Evolutionary conservation across 2,329 filamentous ascomycete species (phyloP), one percentile per base, ranked within the genome.

Genomic region (Apiospora phragmitis): DNA sequence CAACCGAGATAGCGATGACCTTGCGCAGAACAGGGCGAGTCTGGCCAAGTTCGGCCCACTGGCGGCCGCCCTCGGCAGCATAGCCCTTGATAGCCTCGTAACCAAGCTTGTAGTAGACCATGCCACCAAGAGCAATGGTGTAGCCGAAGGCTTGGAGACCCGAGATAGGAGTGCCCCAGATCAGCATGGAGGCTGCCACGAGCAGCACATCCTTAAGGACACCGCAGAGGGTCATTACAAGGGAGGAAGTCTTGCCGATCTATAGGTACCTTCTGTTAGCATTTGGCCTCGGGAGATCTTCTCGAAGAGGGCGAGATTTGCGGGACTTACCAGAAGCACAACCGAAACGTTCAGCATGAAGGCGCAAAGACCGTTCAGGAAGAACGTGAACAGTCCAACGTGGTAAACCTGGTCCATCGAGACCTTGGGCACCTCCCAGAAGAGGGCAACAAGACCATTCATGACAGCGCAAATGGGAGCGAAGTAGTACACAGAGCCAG

Each of bases 201-300:
- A 96, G 91, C 77, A 96, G 88, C 71, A 96, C 93, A 82, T 96
- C 93, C 88, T 95, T 96, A 74, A 96, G 90, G 49, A 96, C 93
- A 85, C 93, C 93, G 79, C 92, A 95, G 65, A 96, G 91, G 42
- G 94, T 96, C 78, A 96, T 91, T 76, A 95, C 92, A 69, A 96
- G 91, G 68, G 93, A 93, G 0, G 93, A 95, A 21, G 93, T 95
- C 86, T 93, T 95, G 85, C 93, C 93, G 79, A 96, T 95, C 93
- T 95, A 74, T 65, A 43, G 4, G 4, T 66, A 51, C 47, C 43
- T 71, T 84, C 77, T 83, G 77, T 51, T 70, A 41, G 26, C 7
- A 43, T 24, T 11, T n/a, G 32, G n/a, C n/a, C n/a, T n/a, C n/a
- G n/a, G n/a, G n/a, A n/a, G n/a, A n/a, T n/a, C n/a, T 7, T 9